These are phyloP conservation scores for Wickerhamiella cacticola DNA, from an alignment of 805 yeast species.

Conservation along the genomic window DNA sequence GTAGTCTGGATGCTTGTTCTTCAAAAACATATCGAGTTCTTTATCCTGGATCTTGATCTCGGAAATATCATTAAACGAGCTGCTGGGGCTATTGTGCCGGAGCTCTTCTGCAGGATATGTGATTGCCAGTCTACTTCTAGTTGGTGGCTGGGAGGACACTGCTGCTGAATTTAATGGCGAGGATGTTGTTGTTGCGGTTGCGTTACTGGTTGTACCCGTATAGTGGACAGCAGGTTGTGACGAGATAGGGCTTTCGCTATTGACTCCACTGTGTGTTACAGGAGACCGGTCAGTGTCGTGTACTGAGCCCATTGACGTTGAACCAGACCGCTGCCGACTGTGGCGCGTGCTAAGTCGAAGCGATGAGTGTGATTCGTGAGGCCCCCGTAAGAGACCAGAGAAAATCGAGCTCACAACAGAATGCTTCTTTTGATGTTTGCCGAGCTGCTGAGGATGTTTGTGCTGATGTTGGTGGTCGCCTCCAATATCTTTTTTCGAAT, in stretches of 20 bases:
- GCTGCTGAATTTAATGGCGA: background rate
- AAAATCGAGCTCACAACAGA: conserved; percentile 1
- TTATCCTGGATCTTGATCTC: background rate
- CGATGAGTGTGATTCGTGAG: conserved; percentile 1
- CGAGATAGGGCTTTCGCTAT: no score
- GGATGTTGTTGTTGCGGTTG: no score
- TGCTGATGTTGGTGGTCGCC: background rate
- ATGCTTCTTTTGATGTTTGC: background rate
- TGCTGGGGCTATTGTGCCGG: background rate
- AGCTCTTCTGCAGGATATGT: background rate
- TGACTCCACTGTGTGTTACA: no score
- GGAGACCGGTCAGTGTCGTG: background rate
- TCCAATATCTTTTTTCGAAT: background rate
- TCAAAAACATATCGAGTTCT: background rate
- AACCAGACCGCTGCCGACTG: background rate
- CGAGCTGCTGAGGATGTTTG: background rate
- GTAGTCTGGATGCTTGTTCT: conserved; percentile 9
- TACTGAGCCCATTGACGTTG: background rate
- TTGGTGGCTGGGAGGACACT: background rate
- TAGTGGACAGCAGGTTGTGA: no score
- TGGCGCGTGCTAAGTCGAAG: background rate
- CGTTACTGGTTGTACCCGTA: no score
- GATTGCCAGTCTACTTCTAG: background rate
- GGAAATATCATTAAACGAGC: conserved; percentile 1
- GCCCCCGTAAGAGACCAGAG: background rate